A percentile compares a stretch with the other conserved stretches of the same genome.
These are phyloP conservation scores for Mycosarcoma mackinlayi DNA, from an alignment of 1,284 basidiomycete genomes.

Conservation along the genomic window DNA sequence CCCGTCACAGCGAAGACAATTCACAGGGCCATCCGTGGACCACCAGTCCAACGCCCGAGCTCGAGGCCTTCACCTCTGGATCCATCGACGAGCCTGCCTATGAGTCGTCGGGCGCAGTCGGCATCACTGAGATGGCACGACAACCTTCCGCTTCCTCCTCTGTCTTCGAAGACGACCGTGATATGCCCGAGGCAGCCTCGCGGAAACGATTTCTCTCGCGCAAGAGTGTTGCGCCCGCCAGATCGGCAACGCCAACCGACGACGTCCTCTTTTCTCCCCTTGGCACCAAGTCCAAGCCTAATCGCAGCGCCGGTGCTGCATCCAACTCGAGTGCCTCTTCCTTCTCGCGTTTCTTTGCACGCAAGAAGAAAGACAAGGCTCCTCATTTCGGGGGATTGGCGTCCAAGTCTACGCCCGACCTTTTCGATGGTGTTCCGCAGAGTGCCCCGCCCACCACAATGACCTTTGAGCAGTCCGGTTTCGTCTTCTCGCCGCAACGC, in stretches of 20 bases:
- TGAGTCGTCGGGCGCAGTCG: slow-evolving; percentile 1
- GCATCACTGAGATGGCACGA: slow-evolving; percentile 26
- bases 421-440: slow-evolving; percentile 37
- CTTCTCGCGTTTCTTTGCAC: slow-evolving; percentile 49
- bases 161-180: slow-evolving; percentile 54
- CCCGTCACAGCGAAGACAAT: slow-evolving; percentile 16
- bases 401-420: slow-evolving; percentile 34
- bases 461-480: slow-evolving; percentile 49
- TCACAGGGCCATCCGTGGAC: slow-evolving; percentile 18
- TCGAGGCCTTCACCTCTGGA: slow-evolving; percentile 53
- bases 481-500: slow-evolving; percentile 29
- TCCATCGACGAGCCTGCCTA: slow-evolving; percentile 29
- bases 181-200: slow-evolving; percentile 18
- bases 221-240: slow-evolving; percentile 28
- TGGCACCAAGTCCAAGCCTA: slow-evolving; percentile 12
- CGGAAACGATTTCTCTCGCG: slow-evolving; percentile 39
- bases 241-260: slow-evolving; percentile 12
- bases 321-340: slow-evolving; percentile 25
- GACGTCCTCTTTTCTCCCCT: slow-evolving; percentile 39
- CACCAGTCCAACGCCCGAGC: slow-evolving; percentile 54
- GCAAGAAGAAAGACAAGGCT: slow-evolving; percentile 57
- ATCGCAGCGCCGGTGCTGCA: slow-evolving; percentile 16
- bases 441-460: slow-evolving; percentile 56
- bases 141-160: slow-evolving; percentile 41
- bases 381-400: slow-evolving; percentile 22